Evolutionary conservation across 371 early-diverging fungal species (phyloP).

Genomic region (Rhizopus sp.): DNA sequence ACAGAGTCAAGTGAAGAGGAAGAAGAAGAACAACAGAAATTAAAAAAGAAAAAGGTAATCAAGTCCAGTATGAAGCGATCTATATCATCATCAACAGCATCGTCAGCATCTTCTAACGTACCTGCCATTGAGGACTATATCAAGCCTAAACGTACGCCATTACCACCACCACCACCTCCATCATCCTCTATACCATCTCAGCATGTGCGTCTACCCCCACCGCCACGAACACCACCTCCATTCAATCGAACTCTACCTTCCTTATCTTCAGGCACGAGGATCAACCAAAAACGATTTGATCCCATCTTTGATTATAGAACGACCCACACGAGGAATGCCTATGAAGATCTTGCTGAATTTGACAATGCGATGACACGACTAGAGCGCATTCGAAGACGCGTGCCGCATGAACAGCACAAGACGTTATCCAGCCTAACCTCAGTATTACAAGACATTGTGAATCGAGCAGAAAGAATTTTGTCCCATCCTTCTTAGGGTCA

Average conservation of each 20-base stretch:
- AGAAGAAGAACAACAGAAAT: conserved; percentile 7
- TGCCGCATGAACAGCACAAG: conserved; percentile 24
- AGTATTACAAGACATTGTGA: conserved; percentile 26
- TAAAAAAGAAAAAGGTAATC: background rate
- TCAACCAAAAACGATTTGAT: conserved; percentile 20
- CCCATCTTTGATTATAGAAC: conserved; percentile 27
- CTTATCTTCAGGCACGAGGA: conserved; percentile 15
- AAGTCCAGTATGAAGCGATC: background rate
- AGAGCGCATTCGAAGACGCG: conserved; percentile 26
- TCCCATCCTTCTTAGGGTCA: background rate
- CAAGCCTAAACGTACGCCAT: conserved; percentile 26
- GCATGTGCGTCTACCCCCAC: conserved; percentile 15
- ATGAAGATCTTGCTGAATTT: conserved; percentile 25
- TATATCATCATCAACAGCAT: background rate
- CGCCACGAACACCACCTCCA: conserved; percentile 22
- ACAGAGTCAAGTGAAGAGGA: background rate
- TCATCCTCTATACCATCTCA: background rate
- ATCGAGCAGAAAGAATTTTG: conserved; percentile 25
- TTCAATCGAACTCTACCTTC: conserved; percentile 20
- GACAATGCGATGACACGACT: conserved; percentile 27
- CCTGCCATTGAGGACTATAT: conserved; percentile 50
- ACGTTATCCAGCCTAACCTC: conserved; percentile 18
- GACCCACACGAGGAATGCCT: conserved; percentile 13
- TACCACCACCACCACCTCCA: conserved; percentile 2
- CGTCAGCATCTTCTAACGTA: conserved; percentile 7